phyloP scores from a whole-genome alignment of 106 monocot species.

The Dioscorea dumetorum region DNA sequence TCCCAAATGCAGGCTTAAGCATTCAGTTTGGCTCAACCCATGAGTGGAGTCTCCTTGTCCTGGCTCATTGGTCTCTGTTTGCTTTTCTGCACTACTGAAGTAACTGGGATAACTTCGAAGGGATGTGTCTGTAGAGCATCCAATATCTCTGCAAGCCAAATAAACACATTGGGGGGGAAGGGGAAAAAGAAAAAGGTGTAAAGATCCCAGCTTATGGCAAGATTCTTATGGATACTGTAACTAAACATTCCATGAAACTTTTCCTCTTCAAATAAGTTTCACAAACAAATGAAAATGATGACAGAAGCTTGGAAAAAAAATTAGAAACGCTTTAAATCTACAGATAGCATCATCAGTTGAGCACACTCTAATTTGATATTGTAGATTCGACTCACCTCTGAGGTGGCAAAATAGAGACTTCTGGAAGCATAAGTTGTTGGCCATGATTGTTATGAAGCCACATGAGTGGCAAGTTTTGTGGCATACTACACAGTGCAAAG shows the following conservation, averaged over 20 bases:
- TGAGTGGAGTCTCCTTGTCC: slow-evolving; percentile 22
- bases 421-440: slow-evolving; percentile 36
- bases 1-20: slow-evolving; percentile 50
- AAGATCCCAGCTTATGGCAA: neutral
- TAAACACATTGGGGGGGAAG: neutral
- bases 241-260: neutral
- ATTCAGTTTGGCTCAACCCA: slow-evolving; percentile 37
- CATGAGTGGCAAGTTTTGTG: slow-evolving; percentile 31
- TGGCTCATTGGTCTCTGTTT: slow-evolving; percentile 22
- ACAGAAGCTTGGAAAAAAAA: neutral
- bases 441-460: slow-evolving; percentile 47
- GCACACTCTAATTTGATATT: too few species aligned
- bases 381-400: slow-evolving; percentile 31
- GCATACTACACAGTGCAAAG: slow-evolving; percentile 26
- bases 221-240: too few species aligned
- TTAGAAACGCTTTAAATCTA: neutral
- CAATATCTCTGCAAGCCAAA: slow-evolving; percentile 39
- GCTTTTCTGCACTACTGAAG: slow-evolving; percentile 33
- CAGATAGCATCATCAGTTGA: neutral
- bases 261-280: neutral
- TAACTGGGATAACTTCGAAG: slow-evolving; percentile 42
- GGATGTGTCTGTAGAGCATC: slow-evolving; percentile 26
- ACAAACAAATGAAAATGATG: neutral
- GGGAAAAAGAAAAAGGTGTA: neutral
- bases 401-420: slow-evolving; percentile 27